phyloP scores from a whole-genome alignment of 257 asterid genomes.

The Solanum etuberosum region DNA sequence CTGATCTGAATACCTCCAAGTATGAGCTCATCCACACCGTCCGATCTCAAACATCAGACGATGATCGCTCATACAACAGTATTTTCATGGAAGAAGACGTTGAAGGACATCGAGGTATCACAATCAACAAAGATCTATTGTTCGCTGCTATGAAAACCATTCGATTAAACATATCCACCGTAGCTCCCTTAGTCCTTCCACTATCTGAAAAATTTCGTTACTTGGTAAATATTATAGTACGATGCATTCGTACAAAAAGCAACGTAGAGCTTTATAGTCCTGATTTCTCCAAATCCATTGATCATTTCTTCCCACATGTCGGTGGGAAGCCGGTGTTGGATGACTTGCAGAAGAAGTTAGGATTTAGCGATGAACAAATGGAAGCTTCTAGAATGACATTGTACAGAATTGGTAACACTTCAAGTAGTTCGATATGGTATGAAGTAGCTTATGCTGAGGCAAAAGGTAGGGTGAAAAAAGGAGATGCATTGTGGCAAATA shows the following conservation, averaged over 20 bases:
- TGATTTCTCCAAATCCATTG: slow-evolving; percentile 22
- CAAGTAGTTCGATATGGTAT: slow-evolving; percentile 38
- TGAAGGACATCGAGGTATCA: slow-evolving; percentile 16
- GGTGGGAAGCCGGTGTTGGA: slow-evolving; percentile 35
- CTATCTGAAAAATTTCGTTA: slow-evolving; percentile 26
- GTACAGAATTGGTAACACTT: slow-evolving; percentile 31
- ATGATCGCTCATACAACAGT: slow-evolving; percentile 28
- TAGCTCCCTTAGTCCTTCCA: slow-evolving; percentile 22
- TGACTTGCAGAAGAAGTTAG: slow-evolving; percentile 27
- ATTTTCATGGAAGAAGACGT: slow-evolving; percentile 31
- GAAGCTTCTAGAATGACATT: slow-evolving; percentile 39
- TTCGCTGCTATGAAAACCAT: slow-evolving; percentile 22
- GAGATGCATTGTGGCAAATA: slow-evolving; percentile 26
- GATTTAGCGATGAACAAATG: slow-evolving; percentile 19
- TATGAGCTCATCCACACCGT: slow-evolving; percentile 30
- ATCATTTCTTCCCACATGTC: slow-evolving; percentile 32
- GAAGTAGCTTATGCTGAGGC: slow-evolving; percentile 33
- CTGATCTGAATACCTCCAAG: slow-evolving; percentile 14
- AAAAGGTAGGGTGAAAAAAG: slow-evolving; percentile 28
- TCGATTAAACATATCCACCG: slow-evolving; percentile 21
- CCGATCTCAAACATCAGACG: slow-evolving; percentile 30
- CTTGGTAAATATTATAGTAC: slow-evolving; percentile 2
- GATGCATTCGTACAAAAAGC: slow-evolving; percentile 1
- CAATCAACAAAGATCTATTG: slow-evolving; percentile 25
- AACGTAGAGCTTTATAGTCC: slow-evolving; percentile 21